These are phyloP conservation scores for Myriosclerotinia duriaeana DNA, from an alignment of 2,329 filamentous ascomycete species.

Conservation along the genomic window DNA sequence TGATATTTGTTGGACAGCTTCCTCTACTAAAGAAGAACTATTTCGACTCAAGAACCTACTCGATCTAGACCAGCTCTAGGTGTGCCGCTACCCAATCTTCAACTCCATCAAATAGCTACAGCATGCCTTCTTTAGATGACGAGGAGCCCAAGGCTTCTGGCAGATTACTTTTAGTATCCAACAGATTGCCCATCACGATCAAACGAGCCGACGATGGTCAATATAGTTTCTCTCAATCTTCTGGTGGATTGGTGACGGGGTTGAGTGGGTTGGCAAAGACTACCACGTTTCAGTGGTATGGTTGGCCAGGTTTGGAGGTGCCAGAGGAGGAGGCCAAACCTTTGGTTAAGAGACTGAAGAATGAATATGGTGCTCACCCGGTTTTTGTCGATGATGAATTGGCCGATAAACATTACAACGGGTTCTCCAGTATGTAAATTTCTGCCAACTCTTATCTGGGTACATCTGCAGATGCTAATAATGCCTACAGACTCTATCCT, in stretches of 20 bases:
- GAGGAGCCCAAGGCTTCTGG: conserved; percentile 33
- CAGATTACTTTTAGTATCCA: conserved; percentile 81
- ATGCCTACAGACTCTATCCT: conserved; percentile 76
- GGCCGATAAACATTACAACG: conserved; percentile 95
- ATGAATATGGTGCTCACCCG: conserved; percentile 85
- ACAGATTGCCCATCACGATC: conserved; percentile 94
- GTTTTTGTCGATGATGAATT: conserved; percentile 93
- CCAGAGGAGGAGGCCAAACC: conserved; percentile 76
- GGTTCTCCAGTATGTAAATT: conserved; percentile 79
- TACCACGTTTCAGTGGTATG: conserved; percentile 97
- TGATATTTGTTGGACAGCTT: conserved; percentile 10
- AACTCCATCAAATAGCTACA: background rate
- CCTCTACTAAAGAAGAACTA: background rate
- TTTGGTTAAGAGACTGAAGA: conserved; percentile 75
- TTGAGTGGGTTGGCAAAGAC: conserved; percentile 88
- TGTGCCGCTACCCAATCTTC: background rate
- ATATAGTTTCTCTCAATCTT: conserved; percentile 95
- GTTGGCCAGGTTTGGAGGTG: conserved; percentile 92
- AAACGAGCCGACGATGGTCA: conserved; percentile 88
- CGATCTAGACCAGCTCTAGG: background rate
- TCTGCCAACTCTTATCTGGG: background rate
- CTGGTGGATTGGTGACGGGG: conserved; percentile 90
- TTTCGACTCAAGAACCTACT: background rate
- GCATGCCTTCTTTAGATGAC: conserved; percentile 36
- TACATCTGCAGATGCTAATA: conserved; percentile 25